Evolutionary conservation across 1,139 yeast genomes (phyloP).

Genomic region (Maudiozyma humilis): DNA sequence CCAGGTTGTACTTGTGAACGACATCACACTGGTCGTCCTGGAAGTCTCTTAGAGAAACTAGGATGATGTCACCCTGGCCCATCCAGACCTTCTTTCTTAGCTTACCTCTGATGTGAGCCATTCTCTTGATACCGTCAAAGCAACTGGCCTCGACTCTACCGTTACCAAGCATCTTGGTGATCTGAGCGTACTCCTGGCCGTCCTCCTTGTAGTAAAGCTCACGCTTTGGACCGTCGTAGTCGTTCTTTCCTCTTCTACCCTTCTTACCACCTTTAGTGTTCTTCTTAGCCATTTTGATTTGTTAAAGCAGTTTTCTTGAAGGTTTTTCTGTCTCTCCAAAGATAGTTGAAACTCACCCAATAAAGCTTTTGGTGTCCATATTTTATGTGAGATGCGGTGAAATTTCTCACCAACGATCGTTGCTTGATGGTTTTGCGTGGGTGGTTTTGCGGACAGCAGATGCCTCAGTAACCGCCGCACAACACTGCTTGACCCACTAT

Average conservation of each 20-base stretch:
- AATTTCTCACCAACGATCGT: not conserved
- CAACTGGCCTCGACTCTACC: conserved; percentile 94
- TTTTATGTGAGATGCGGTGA: not conserved
- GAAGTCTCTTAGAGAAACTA: conserved; percentile 94
- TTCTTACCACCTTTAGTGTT: conserved; percentile 46
- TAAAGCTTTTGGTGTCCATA: not conserved
- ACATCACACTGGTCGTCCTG: conserved; percentile 98
- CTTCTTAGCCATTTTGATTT: conserved; percentile 30
- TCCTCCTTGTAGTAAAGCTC: conserved; percentile 88
- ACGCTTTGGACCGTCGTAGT: conserved; percentile 83
- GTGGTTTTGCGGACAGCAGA: not conserved
- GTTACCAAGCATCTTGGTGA: conserved; percentile 95
- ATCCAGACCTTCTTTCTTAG: conserved; percentile 99
- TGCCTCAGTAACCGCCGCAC: too few species aligned
- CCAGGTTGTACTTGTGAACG: conserved; percentile 91
- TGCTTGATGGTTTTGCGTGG: not conserved
- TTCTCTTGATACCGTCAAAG: conserved; percentile 87
- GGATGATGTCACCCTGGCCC: conserved; percentile 95
- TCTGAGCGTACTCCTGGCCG: conserved; percentile 98
- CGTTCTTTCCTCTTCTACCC: conserved; percentile 99
- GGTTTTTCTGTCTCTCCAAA: not conserved
- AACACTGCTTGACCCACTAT: too few species aligned
- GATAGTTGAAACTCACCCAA: not conserved
- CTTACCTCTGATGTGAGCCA: conserved; percentile 98
- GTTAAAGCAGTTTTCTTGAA: not conserved